Conservation (phyloP, 2,329 filamentous ascomycete genomes). For the Phaeosphaeriaceae sp. region DNA sequence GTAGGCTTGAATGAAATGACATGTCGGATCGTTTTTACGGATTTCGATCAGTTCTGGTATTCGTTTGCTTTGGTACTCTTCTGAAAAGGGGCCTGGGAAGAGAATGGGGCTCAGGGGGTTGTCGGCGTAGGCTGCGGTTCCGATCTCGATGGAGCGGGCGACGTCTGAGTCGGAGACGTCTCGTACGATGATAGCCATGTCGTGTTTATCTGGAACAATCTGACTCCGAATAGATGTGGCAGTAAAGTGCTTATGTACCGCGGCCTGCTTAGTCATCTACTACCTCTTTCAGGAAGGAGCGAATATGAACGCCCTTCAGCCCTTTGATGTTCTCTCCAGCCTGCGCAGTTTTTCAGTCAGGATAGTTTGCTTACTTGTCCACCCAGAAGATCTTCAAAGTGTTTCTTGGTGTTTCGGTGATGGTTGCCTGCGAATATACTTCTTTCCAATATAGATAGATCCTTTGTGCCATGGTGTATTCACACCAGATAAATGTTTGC, state of each 20-base stretch:
- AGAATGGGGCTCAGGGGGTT: constrained; percentile 25
- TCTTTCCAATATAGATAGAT: constrained; percentile 18
- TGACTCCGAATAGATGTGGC: too few relatives aligned
- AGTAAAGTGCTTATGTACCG: neutral
- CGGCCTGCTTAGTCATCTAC: neutral
- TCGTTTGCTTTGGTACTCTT: constrained; percentile 15
- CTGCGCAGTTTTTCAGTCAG: neutral
- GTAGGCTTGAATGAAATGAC: constrained; percentile 29
- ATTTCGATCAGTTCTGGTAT: constrained; percentile 14
- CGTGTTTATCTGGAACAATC: neutral
- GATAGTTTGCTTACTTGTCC: neutral
- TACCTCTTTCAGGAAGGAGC: neutral
- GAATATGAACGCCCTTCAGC: constrained; percentile 1
- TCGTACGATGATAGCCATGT: constrained; percentile 33
- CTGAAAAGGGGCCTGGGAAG: constrained; percentile 35
- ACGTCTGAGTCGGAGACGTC: constrained; percentile 33
- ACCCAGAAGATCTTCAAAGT: neutral
- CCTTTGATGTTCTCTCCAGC: neutral
- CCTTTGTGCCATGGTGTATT: constrained; percentile 18
- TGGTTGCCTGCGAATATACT: constrained; percentile 4
- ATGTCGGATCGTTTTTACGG: constrained; percentile 20
- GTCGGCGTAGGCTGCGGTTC: constrained; percentile 27
- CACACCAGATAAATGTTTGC: constrained; percentile 22
- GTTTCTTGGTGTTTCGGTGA: neutral
- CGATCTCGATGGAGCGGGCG: constrained; percentile 30